phyloP scores from a whole-genome alignment of 2,329 filamentous ascomycete species.

The Fusarium begoniae region DNA sequence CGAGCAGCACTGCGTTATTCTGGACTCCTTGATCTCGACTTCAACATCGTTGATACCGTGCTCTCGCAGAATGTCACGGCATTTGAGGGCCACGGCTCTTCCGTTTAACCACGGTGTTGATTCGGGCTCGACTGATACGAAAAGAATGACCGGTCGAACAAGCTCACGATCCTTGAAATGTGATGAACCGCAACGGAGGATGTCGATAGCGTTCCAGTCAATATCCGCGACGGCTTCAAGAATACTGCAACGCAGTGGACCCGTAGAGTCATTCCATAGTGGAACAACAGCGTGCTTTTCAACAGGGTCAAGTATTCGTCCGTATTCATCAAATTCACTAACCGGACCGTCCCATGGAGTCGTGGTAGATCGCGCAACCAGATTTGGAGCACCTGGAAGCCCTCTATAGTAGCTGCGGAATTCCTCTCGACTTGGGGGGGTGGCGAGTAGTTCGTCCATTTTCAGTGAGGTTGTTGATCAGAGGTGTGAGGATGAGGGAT shows the following conservation, averaged over 20 bases:
- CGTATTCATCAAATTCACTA: neutral
- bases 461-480: neutral
- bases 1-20: neutral
- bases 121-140: neutral
- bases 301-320: neutral
- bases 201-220: neutral
- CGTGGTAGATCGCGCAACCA: neutral
- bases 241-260: neutral
- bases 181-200: neutral
- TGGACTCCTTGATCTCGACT: neutral
- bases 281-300: neutral
- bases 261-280: neutral
- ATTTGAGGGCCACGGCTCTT: neutral
- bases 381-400: neutral
- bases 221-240: neutral
- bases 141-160: neutral
- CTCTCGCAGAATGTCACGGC: neutral
- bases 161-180: neutral
- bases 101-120: neutral
- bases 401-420: neutral
- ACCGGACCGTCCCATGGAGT: neutral
- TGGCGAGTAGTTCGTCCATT: neutral
- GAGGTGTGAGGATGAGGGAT: neutral
- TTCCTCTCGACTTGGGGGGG: neutral
- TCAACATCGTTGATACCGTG: neutral